Conservation (phyloP, 768 basidiomycete species). For the Kwoniella pini region DNA sequence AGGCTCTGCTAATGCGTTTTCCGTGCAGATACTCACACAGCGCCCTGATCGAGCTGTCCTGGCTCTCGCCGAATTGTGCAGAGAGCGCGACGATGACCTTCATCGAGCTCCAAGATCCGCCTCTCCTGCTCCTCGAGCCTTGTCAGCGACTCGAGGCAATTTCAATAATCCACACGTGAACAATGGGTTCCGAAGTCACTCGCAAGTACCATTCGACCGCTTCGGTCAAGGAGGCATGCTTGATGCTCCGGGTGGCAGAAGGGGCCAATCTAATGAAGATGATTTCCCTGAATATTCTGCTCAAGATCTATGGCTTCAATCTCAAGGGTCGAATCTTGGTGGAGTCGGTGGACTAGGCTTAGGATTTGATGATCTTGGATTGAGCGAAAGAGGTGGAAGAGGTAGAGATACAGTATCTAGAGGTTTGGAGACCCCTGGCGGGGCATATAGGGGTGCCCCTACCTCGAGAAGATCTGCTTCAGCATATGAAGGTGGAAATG, state of each 20-base stretch:
- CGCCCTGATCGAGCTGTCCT: conserved; percentile 78
- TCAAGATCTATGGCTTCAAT: conserved; percentile 52
- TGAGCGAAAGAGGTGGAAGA: conserved; percentile 22
- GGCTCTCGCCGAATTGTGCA: conserved; percentile 84
- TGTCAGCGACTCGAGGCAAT: conserved; percentile 36
- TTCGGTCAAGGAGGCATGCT: conserved; percentile 26
- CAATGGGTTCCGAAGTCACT: conserved; percentile 43
- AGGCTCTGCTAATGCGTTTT: too few relatives aligned
- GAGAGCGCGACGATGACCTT: conserved; percentile 70
- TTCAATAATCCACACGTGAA: conserved; percentile 35
- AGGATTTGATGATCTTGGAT: conserved; percentile 29
- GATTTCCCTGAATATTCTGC: conserved; percentile 35
- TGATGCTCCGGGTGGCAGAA: conserved; percentile 29
- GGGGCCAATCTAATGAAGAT: conserved; percentile 38
- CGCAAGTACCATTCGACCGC: conserved; percentile 49
- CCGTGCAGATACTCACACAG: conserved; percentile 67
- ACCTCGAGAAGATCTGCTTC: conserved; percentile 25
- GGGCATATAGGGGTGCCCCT: conserved; percentile 20
- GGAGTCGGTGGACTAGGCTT: conserved; percentile 36
- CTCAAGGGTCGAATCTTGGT: conserved; percentile 48
- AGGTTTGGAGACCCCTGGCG: conserved; percentile 44
- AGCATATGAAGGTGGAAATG: conserved; percentile 26
- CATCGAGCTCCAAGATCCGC: conserved; percentile 54
- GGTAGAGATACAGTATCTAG: conserved; percentile 43
- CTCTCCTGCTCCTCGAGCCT: conserved; percentile 47